These are phyloP conservation scores for Yamadazyma sp. DNA, from an alignment of 1,139 yeast species.

Conservation along the genomic window DNA sequence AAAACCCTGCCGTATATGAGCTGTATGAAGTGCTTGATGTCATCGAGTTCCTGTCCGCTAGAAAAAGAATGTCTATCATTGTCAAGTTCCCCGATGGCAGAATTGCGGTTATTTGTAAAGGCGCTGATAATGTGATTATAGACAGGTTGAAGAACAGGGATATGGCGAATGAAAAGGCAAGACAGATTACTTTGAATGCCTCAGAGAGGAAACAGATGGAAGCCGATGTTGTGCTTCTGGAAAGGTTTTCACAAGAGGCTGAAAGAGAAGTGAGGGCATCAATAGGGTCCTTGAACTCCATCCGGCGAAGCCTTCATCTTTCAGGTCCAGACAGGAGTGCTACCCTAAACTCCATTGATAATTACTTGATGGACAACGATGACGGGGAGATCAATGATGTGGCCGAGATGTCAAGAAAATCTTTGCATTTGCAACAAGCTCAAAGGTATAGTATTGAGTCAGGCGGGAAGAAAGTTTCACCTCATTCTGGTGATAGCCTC, in stretches of 20 bases:
- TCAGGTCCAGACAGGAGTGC: conserved; percentile 2
- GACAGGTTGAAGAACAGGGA: conserved; percentile 64
- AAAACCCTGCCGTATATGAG: conserved; percentile 60
- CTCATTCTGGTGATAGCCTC: no score
- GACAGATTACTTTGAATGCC: conserved; percentile 61
- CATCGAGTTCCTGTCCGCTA: conserved; percentile 80
- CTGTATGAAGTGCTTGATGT: conserved; percentile 72
- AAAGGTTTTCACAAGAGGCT: conserved; percentile 30
- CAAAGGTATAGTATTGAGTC: conserved; percentile 49
- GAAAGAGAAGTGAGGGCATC: conserved; percentile 23
- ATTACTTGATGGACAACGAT: conserved; percentile 50
- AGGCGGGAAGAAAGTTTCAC: no score
- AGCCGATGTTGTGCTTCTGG: conserved; percentile 72
- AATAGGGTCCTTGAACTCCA: conserved; percentile 27
- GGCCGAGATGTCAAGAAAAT: conserved; percentile 57
- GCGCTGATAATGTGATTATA: conserved; percentile 92
- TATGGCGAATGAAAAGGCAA: conserved; percentile 61
- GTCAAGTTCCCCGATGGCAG: conserved; percentile 79
- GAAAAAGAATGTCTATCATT: conserved; percentile 94
- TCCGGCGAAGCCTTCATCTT: conserved; percentile 32
- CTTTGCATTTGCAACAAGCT: conserved; percentile 62
- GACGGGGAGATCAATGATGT: conserved; percentile 62
- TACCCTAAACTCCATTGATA: conserved; percentile 52
- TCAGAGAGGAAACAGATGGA: conserved; percentile 71
- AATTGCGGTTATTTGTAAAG: conserved; percentile 81